Base-by-base conservation (phyloP, 768 basidiomycete species). In the Rhodocollybia butyracea region DNA sequence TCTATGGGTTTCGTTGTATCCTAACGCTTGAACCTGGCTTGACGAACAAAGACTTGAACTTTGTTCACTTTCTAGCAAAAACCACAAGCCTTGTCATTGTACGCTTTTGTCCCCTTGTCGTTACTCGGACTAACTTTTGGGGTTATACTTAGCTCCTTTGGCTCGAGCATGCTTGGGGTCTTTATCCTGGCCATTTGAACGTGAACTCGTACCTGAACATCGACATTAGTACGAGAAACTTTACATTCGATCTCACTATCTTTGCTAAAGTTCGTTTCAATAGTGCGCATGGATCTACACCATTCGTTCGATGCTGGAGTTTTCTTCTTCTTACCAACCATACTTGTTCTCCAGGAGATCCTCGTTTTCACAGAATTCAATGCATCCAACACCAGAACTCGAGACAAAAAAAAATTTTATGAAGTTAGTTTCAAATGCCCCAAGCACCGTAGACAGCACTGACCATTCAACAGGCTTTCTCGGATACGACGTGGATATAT, bases 241-340 rank as follows among this genome's bases (percentile, higher is more conserved):
- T 5, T 52, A 3, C 5, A n/a, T 26, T 38, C 24, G 3, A 19
- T 52, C 24, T 13, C 3, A 8, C 7, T 22, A 12, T 21, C 17
- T n/a, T 19, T 50, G 13, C 19, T 50, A 26, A 50, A 31, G 22
- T 46, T 50, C 31, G 5, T 15, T 31, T 8, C 29, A 3, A 3
- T 29, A 53, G 51, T 53, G 40, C 51, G 51, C 12, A 53, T 36
- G 51, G 51, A 53, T 32, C 27, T 53, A 3, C 36, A 53, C 31
- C 51, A 53, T 19, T 41, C 38, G 17, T 53, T 53, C 36, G 51
- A 53, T 31, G 29, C 40, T 5, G 51, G 38, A 40, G 24, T 40
- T 41, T 53, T 53, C 26, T 40, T 53, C 11, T 53, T 52, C 26
- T 31, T 52, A 3, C 51, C 51, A 13, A 24, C 26, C 13, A 5